Evolutionary conservation across 805 yeast species (phyloP), one percentile per base, ranked within the genome.

Genomic region (Saccharomycopsis javanensis): DNA sequence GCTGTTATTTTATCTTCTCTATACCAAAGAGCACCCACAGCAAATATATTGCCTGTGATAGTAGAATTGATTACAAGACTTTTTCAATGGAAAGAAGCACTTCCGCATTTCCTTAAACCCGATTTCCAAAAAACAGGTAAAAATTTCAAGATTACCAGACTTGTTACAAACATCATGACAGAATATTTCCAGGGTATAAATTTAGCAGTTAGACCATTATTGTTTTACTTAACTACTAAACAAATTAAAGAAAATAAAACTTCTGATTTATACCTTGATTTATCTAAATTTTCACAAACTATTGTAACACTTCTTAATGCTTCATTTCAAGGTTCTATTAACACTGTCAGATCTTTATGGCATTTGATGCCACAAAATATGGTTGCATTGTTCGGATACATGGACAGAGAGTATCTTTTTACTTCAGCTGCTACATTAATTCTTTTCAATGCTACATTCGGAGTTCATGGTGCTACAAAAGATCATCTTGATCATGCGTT

Each of bases 311-410:
- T 86, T 50, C 70, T 86, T 61, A 86, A 86, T 67, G 84, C 90
- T 2, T 84, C 91, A 0, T 82, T 86, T 67, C 92, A 86, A 66
- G 92, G 90, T 0, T 85, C 91, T 0, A 84, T 86, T 51, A 85
- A 86, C 65, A 82, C 90, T 0, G 80, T 86, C 42, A 74, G 88
- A 61, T 80, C 86, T 0, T 71, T 86, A 2, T 86, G 92, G 92
- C 82, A 85, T 0, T 71, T 86, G 51, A 73, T 83, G 66, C 88
- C 86, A 0, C 86, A 83, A 57, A 85, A 85, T 62, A 84, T 85
- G 89, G 83, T 86, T n/a, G 92, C 95, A 0, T 69, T 86, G 50
- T 86, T 86, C 70, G 94, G 95, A 1, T 86, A 88, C 74, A 86
- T 86, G 92, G 95, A 86, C 66, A 75, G 95, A 64, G 95, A 86